A percentile compares a stretch with the other conserved stretches of the same genome.
These are phyloP conservation scores for Coemansia sp. DNA, from an alignment of 192 early-diverging fungal species.

Conservation along the genomic window DNA sequence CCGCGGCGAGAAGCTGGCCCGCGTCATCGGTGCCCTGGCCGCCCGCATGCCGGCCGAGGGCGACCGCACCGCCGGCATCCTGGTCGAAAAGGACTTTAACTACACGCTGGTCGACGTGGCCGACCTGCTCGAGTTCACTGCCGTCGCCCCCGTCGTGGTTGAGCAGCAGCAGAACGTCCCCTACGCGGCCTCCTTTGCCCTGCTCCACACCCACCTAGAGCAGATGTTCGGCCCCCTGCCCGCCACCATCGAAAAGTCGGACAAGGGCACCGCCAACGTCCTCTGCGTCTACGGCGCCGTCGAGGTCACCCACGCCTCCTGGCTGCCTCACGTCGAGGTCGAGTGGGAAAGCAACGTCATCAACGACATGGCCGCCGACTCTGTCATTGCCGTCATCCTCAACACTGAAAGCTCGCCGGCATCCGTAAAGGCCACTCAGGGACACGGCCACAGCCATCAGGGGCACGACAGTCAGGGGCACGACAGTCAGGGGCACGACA, in stretches of 20 bases:
- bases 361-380: slow-evolving; percentile 96
- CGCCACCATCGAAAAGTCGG: slow-evolving; percentile 19
- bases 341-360: slow-evolving; percentile 90
- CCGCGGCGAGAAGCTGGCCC: slow-evolving; percentile 91
- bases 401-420: slow-evolving; percentile 84
- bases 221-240: slow-evolving; percentile 83
- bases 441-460: slow-evolving; percentile 19
- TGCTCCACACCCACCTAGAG: slow-evolving; percentile 86
- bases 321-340: slow-evolving; percentile 53
- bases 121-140: slow-evolving; percentile 80
- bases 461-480: neutral
- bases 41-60: slow-evolving; percentile 64
- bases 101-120: slow-evolving; percentile 76
- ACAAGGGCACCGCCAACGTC: slow-evolving; percentile 10
- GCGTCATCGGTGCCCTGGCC: slow-evolving; percentile 77
- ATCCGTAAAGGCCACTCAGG: slow-evolving; percentile 66
- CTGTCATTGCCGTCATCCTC: slow-evolving; percentile 77
- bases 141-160: slow-evolving; percentile 66
- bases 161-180: slow-evolving; percentile 74
- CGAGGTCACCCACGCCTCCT: slow-evolving; percentile 60
- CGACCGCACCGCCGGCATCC: slow-evolving; percentile 64
- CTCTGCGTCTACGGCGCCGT: slow-evolving; percentile 69
- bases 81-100: slow-evolving; percentile 86
- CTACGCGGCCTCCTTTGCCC: slow-evolving; percentile 64
- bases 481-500: neutral